Percentiles rank a stretch among this genome's conserved stretches.
Evolutionary conservation across 1,284 basidiomycete genomes (phyloP).

Genomic region (Pholiota adiposa): DNA sequence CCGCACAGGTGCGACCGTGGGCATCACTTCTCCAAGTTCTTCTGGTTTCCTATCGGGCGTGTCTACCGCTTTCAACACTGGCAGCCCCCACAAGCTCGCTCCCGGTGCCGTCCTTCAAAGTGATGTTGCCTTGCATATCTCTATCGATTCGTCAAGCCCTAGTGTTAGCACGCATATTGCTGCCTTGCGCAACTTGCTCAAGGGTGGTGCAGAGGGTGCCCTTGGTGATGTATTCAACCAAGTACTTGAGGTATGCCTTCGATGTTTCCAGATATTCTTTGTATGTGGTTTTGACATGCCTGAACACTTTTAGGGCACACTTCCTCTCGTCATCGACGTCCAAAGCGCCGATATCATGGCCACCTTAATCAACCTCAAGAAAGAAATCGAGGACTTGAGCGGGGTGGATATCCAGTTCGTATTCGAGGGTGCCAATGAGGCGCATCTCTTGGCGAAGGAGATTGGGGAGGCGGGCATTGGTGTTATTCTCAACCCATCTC

Average conservation of each 20-base stretch:
- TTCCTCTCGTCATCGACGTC: constrained; percentile 60
- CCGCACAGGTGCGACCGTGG: constrained; percentile 64
- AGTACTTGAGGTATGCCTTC: constrained; percentile 40
- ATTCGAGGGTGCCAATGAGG: constrained; percentile 71
- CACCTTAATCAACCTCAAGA: constrained; percentile 67
- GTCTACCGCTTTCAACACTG: constrained; percentile 67
- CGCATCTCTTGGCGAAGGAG: constrained; percentile 69
- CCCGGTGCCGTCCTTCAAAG: constrained; percentile 72
- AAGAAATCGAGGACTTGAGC: constrained; percentile 54
- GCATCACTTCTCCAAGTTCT: constrained; percentile 65
- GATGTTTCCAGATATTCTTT: neutral
- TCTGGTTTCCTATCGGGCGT: constrained; percentile 68
- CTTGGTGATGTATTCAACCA: constrained; percentile 49
- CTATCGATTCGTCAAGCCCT: constrained; percentile 51
- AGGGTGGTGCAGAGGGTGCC: constrained; percentile 45
- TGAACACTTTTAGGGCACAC: constrained; percentile 41
- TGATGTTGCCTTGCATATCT: constrained; percentile 74
- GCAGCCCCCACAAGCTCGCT: constrained; percentile 65
- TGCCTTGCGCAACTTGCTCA: constrained; percentile 58
- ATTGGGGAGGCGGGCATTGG: constrained; percentile 66
- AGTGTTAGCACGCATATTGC: constrained; percentile 75
- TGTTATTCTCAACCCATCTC: constrained; percentile 63
- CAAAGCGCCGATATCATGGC: constrained; percentile 77
- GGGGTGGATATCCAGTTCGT: constrained; percentile 48
- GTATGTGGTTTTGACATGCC: constrained; percentile 2